Evolutionary conservation across 2,329 filamentous ascomycete genomes (phyloP).

Genomic region (Aureobasidium mangrovei): DNA sequence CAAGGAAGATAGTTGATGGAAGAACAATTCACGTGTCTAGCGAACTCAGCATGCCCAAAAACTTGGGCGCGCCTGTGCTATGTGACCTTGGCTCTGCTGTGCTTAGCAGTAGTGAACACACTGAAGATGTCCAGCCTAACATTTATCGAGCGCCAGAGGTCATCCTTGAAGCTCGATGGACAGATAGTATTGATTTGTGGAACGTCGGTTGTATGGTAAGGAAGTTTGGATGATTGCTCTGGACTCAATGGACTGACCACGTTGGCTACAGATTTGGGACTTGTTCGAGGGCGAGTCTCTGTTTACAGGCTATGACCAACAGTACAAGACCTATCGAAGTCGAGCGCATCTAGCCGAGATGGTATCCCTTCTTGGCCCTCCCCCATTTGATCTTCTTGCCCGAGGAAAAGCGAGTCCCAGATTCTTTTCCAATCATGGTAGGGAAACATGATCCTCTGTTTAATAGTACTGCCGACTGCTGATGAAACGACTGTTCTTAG

Average conservation of each 20-base stretch:
- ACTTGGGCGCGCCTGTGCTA: constrained; percentile 28
- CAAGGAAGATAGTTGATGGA: constrained; percentile 29
- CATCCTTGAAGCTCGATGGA: constrained; percentile 28
- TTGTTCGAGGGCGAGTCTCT: constrained; percentile 28
- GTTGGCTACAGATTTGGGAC: constrained; percentile 27
- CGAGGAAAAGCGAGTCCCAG: constrained; percentile 15
- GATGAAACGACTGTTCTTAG: background rate
- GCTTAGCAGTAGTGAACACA: constrained; percentile 23
- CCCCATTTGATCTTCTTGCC: constrained; percentile 20
- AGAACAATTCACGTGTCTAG: constrained; percentile 30
- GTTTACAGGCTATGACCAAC: constrained; percentile 23
- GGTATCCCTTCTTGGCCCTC: constrained; percentile 21
- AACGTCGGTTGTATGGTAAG: constrained; percentile 31
- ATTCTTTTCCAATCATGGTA: constrained; percentile 18
- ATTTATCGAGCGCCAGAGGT: constrained; percentile 31
- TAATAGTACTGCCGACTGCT: background rate
- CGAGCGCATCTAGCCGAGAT: constrained; percentile 21
- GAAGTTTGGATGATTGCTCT: background rate
- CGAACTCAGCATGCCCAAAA: constrained; percentile 26
- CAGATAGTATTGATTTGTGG: constrained; percentile 31
- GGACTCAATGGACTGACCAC: background rate
- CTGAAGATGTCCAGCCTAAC: constrained; percentile 27
- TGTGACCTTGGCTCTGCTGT: constrained; percentile 30
- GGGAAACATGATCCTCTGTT: background rate
- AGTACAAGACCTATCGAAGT: constrained; percentile 17